Base-by-base conservation (phyloP, 1,284 basidiomycete genomes). In the Tilletiaria anomala region DNA sequence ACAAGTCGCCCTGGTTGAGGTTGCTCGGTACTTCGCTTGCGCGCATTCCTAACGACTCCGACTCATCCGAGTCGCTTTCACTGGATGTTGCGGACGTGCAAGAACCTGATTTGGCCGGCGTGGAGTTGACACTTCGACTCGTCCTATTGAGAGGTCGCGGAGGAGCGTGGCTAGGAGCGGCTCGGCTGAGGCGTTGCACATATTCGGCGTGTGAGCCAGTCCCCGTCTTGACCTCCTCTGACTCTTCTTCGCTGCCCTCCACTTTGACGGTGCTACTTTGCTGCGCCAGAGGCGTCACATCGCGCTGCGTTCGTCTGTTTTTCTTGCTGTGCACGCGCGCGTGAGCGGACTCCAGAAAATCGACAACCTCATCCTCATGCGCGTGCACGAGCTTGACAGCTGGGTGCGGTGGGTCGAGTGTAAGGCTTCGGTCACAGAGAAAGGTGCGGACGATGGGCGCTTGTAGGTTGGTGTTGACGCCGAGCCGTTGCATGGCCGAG, bases 1-100 rank as follows among this genome's bases (percentile, higher is more conserved):
- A 64, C 29, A 64, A 39, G 34, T 65, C 63, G 18, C 61, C 61
- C 35, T 64, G 61, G 14, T 57, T 46, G 29, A 61, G 42, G 22
- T 54, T 47, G 14, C 47, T 42, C 2, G 63, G 61, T 4, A 65
- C 47, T 35, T 65, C 63, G 31, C 47, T 48, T 1, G 44, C 43
- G 39, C 59, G 54, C 45, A 54, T 54, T 3, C 50, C 48, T 12
- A 21, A 21, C 17, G 24, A 15, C 8, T 32, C 33, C 17, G 19
- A 24, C 5, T 42, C 41, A 17, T 35, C 32, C 15, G 31, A 19
- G 11, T 26, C 5, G 3, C 12, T 10, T 24, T 20, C 21, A 12
- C 22, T 24, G 24, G 40, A 29, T 17, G 33, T 18, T 8, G 16
- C 16, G 22, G 12, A 23, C 8, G 10, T 8, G 26, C 10, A 8